Evolutionary conservation across 2,329 filamentous ascomycete species (phyloP).

Genomic region (Mollisiaceae sp.): DNA sequence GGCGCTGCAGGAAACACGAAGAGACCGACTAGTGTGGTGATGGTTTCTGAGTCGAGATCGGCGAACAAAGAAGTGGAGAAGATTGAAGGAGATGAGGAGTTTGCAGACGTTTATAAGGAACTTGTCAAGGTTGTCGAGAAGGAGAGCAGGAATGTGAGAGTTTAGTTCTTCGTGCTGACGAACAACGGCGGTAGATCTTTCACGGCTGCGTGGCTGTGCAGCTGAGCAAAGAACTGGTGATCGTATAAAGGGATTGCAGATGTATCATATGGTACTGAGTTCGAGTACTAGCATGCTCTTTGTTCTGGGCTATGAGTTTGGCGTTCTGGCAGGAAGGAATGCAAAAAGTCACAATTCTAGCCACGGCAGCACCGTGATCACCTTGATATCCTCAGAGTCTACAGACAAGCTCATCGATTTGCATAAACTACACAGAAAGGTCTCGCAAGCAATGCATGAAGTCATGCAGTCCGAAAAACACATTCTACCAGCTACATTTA

Average conservation of each 20-base stretch:
- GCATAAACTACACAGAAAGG: background rate
- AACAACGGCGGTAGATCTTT: background rate
- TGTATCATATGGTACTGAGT: slow-evolving; percentile 2
- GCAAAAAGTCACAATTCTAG: slow-evolving; percentile 7
- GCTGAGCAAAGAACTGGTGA: background rate
- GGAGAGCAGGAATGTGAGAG: slow-evolving; percentile 58
- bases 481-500: background rate
- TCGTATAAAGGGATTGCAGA: background rate
- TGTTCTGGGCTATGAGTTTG: background rate
- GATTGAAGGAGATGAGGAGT: slow-evolving; percentile 60
- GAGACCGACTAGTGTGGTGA: slow-evolving; percentile 94
- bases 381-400: no score
- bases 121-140: slow-evolving; percentile 70
- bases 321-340: slow-evolving; percentile 11
- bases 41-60: slow-evolving; percentile 70
- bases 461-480: background rate
- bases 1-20: slow-evolving; percentile 94
- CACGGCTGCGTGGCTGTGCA: background rate
- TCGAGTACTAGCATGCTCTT: background rate
- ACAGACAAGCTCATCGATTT: background rate
- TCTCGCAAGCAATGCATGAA: background rate
- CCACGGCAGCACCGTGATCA: slow-evolving; percentile 6
- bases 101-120: slow-evolving; percentile 67
- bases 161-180: slow-evolving; percentile 28
- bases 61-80: slow-evolving; percentile 47